Evolutionary conservation across 139 green algal genomes (phyloP), one percentile per base, ranked within the genome.

Genomic region (Trebouxia sp.): DNA sequence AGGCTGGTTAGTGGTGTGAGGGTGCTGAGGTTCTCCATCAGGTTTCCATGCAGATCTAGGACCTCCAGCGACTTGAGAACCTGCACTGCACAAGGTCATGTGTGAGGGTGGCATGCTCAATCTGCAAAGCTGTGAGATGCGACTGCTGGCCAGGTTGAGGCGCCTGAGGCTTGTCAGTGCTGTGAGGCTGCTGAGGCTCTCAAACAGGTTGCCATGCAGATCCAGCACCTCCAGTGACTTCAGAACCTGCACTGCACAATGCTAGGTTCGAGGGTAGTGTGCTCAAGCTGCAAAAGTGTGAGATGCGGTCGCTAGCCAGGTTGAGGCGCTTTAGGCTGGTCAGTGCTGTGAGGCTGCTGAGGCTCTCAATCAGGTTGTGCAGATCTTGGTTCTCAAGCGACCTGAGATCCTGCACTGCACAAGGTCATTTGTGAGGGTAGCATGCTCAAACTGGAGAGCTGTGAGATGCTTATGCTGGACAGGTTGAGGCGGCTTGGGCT

Each of bases 41-140:
- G 42, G 65, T 88, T 88, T 65, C 77, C 75, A 50, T 88, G 84
- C 30, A 88, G 50, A 43, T 88, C 84, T 11, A 88, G 75, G 35
- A 88, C 84, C 50, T 88, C 84, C 24, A 88, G 67, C 4, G 39
- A 69, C 20, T 2, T 22, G 5, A 88, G 80, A 37, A n/a, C 42
- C 42, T 76, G 39, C 75, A 88, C 42, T 9, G n/a, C n/a, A n/a
- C n/a, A n/a, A n/a, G n/a, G n/a, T n/a, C n/a, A n/a, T n/a, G n/a
- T n/a, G n/a, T n/a, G n/a, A n/a, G n/a, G n/a, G n/a, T n/a, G n/a
- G n/a, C n/a, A n/a, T n/a, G n/a, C n/a, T n/a, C n/a, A n/a, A n/a
- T n/a, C n/a, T 48, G 32, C 26, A 43, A 28, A 85, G 56, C 8
- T 45, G 32, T 45, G 20, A 15, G 17, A 85, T 28, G 28, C 45